These are phyloP conservation scores for Rhododendron kiyosumense DNA, from an alignment of 148 eudicot species.

Conservation along the genomic window DNA sequence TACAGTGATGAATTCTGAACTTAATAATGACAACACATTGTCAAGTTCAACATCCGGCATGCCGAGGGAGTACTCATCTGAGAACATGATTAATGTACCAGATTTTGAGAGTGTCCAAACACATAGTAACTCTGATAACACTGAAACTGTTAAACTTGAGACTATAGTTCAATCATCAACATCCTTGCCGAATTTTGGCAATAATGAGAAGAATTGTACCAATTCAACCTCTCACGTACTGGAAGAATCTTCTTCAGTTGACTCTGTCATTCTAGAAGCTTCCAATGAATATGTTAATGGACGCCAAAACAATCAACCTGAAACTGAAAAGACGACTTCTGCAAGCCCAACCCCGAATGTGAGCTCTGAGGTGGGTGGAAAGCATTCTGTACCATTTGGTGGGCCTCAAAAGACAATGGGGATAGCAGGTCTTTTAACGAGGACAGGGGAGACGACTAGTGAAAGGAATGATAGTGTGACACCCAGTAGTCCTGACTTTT, in stretches of 20 bases:
- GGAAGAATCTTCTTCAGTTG: neutral
- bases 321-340: neutral
- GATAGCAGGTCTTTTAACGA: neutral
- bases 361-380: neutral
- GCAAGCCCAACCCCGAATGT: neutral
- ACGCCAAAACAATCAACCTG: neutral
- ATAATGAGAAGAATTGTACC: neutral
- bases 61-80: neutral
- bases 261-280: neutral
- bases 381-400: neutral
- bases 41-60: neutral
- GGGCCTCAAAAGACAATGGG: neutral
- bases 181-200: neutral
- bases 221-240: neutral
- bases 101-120: neutral
- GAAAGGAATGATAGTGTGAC: slow-evolving; percentile 1
- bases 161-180: neutral
- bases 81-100: neutral
- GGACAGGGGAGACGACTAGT: neutral
- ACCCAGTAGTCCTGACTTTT: neutral
- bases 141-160: neutral
- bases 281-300: neutral
- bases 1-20: neutral
- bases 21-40: neutral
- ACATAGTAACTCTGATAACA: neutral